Percentiles rank a stretch among this genome's conserved stretches.
These are phyloP conservation scores for Anethum foeniculum DNA, from an alignment of 140 eudicot species.

Conservation along the genomic window DNA sequence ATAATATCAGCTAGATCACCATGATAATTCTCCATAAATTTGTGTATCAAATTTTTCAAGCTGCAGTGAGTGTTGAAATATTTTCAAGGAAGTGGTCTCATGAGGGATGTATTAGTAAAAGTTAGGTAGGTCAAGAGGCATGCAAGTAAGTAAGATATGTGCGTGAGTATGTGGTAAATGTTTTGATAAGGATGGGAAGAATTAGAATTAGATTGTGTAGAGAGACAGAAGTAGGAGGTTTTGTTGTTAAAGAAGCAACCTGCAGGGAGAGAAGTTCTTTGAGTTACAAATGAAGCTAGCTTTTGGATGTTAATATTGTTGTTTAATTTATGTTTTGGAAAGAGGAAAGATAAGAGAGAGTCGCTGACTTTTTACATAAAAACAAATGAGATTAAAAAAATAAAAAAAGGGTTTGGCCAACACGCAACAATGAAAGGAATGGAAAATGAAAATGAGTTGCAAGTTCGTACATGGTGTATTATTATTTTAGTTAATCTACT, in stretches of 20 bases:
- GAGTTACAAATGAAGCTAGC: background rate
- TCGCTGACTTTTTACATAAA: constrained; percentile 60
- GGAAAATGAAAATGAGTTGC: constrained; percentile 1
- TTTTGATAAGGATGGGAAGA: constrained; percentile 2
- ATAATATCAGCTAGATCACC: constrained; percentile 84
- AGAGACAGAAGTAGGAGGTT: constrained; percentile 4
- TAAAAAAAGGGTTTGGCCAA: constrained; percentile 35
- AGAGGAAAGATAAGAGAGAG: constrained; percentile 30
- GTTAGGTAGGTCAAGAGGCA: constrained; percentile 4
- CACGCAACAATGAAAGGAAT: constrained; percentile 39
- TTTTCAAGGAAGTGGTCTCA: background rate
- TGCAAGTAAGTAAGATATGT: background rate
- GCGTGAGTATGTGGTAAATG: background rate
- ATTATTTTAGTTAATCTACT: constrained; percentile 6
- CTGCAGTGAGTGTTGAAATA: background rate
- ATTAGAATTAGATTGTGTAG: background rate
- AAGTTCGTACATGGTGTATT: background rate
- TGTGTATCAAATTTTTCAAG: background rate
- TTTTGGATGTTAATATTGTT: background rate
- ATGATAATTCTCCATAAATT: constrained; percentile 51
- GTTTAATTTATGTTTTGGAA: constrained; percentile 12
- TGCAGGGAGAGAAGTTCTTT: background rate
- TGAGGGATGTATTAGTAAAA: background rate
- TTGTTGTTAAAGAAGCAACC: constrained; percentile 24
- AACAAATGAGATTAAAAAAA: background rate